Percentiles rank a stretch among this genome's conserved stretches.
Conservation (phyloP, 2,329 filamentous ascomycete genomes). For the Ceratocystiopsis brevicomis region DNA sequence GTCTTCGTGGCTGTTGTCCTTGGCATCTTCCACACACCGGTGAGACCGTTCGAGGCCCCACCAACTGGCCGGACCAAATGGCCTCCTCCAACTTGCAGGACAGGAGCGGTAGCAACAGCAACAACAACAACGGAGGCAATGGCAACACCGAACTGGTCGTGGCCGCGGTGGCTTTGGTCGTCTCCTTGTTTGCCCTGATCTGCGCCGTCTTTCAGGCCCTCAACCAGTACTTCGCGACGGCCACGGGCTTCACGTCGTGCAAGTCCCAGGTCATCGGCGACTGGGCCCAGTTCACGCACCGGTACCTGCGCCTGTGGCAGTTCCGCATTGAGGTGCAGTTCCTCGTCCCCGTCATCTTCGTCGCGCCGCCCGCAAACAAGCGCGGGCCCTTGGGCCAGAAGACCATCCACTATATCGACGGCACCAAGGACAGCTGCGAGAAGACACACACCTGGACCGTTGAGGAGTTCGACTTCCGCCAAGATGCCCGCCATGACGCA, state of each 20-base stretch:
- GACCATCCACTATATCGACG: constrained; percentile 12
- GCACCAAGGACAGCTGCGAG: constrained; percentile 1
- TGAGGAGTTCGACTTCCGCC: constrained; percentile 1
- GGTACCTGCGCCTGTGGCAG: constrained; percentile 23
- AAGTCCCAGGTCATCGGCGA: constrained; percentile 27
- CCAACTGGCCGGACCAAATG: too few species aligned
- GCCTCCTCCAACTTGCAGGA: background rate
- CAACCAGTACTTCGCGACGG: constrained; percentile 31
- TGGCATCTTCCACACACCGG: too few species aligned
- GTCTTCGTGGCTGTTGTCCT: too few species aligned
- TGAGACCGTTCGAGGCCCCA: too few species aligned
- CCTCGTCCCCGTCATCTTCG: constrained; percentile 30
- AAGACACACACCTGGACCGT: constrained; percentile 8
- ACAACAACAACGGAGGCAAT: constrained; percentile 3
- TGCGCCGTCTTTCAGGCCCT: constrained; percentile 28
- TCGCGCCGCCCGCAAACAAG: constrained; percentile 23
- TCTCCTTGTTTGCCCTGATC: constrained; percentile 27
- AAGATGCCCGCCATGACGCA: too few species aligned
- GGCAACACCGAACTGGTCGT: constrained; percentile 18
- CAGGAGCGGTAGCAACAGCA: background rate
- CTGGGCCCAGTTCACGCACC: constrained; percentile 23
- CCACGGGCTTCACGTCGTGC: constrained; percentile 29
- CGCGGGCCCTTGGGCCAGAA: constrained; percentile 15
- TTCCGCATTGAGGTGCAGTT: constrained; percentile 31
- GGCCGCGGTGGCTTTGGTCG: constrained; percentile 24